A percentile compares a stretch with the other conserved stretches of the same genome.
phyloP scores from a whole-genome alignment of 495 filamentous ascomycete species.

The Penicillium longicatenatum region DNA sequence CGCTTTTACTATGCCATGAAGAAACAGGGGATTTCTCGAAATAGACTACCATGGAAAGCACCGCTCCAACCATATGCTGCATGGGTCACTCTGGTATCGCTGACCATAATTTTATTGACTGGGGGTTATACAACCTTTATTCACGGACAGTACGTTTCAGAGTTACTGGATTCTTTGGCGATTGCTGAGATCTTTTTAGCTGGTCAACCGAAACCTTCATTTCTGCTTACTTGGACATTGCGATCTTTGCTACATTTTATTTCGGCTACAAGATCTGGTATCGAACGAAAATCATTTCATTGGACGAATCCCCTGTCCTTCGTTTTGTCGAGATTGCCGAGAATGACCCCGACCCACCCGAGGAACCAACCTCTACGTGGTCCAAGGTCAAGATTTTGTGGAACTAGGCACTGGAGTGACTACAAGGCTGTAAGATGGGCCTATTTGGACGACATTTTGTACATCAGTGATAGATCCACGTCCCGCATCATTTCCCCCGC shows the following conservation, averaged over 20 bases:
- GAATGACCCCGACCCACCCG: conserved; percentile 24
- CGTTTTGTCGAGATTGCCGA: conserved; percentile 40
- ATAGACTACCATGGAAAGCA: conserved; percentile 49
- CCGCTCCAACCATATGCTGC: conserved; percentile 51
- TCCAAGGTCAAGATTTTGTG: conserved; percentile 18
- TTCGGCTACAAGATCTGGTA: conserved; percentile 53
- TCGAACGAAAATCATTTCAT: conserved; percentile 50
- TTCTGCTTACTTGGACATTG: conserved; percentile 44
- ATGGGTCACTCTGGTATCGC: conserved; percentile 47
- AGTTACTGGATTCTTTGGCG: background rate
- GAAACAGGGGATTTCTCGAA: conserved; percentile 44
- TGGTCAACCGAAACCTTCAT: conserved; percentile 29
- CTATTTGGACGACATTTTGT: no score
- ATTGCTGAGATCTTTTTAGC: background rate
- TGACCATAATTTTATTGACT: conserved; percentile 47
- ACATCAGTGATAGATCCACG: background rate
- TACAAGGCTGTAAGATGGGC: no score
- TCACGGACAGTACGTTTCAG: conserved; percentile 33
- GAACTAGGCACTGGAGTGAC: conserved; percentile 2
- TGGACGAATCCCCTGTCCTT: conserved; percentile 54
- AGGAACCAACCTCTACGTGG: conserved; percentile 14
- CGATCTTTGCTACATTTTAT: conserved; percentile 50
- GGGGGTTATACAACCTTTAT: conserved; percentile 62
- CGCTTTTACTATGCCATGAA: conserved; percentile 55
- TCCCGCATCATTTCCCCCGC: no score